Evolutionary conservation across 192 early-diverging fungal species (phyloP), one percentile per base, ranked within the genome.

Genomic region (Kickxella alabastrina): DNA sequence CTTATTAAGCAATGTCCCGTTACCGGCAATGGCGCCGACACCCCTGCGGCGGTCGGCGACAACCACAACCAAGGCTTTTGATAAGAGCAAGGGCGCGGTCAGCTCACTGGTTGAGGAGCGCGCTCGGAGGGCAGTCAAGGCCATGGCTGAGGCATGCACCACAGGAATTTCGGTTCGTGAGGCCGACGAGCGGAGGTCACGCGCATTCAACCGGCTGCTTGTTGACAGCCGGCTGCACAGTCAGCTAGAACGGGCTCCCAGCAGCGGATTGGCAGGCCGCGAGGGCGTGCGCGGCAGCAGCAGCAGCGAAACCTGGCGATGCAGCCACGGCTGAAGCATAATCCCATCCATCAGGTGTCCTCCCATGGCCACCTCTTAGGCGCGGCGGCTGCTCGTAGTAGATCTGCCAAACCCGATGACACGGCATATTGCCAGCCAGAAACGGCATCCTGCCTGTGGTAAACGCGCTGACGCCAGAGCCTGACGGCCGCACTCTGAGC

Each of bases 81-180:
- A 17, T 1, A 49, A 45, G 15, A 28, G 31, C 13, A 26, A 54
- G 10, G 44, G 17, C n/a, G 52, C 29, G 26, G 36, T 38, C 4
- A 52, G 18, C 9, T 27, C 28, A 27, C 52, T 67, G 18, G 58
- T 63, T 8, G 71, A 75, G 36, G 62, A 62, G 51, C 58, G 71
- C 8, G 71, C 71, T n/a, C 71, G 71, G 6, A 51, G 65, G 0
- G 71, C 71, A 1, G 65, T 64, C 22, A 47, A 46, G 43, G 71
- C 71, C 0, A 75, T 75, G 71, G 71, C 71, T 28, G 71, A 60
- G 29, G 64, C 71, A 1, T 58, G 52, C 43, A 68, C 71, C 14
- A 75, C 71, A 14, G 71, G 71, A 6, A 47, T 75, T 4, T 62
- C 56, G 6, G 52, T 68, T 19, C 71, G 65, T 13, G 61, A 68